Percentiles rank a stretch among this genome's conserved stretches.
Evolutionary conservation across 768 basidiomycete genomes (phyloP).

Genomic region (Rhodocollybia butyracea): DNA sequence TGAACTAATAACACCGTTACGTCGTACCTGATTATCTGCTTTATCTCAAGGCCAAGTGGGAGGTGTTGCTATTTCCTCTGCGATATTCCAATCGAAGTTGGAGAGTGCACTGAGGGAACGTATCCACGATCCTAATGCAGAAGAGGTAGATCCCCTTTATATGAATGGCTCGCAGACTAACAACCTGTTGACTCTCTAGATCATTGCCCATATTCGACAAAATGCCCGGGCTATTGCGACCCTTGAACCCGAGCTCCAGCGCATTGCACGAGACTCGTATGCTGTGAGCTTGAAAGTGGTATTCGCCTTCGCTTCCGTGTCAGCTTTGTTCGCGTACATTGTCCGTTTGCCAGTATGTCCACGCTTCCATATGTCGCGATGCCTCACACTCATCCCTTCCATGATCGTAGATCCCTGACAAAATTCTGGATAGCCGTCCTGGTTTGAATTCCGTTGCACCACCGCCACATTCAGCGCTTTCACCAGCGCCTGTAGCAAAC

Average conservation of each 20-base stretch:
- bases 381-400: neutral
- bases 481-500: neutral
- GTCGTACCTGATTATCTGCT: neutral
- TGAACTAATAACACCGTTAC: neutral
- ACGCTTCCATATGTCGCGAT: neutral
- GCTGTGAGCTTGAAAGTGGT: conserved; percentile 56
- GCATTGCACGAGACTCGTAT: conserved; percentile 58
- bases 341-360: conserved; percentile 59
- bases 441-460: conserved; percentile 1
- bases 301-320: conserved; percentile 56
- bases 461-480: neutral
- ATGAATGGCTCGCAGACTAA: neutral
- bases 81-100: conserved; percentile 62
- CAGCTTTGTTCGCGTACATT: conserved; percentile 57
- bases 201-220: conserved; percentile 59
- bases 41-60: conserved; percentile 56
- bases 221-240: conserved; percentile 51
- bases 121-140: conserved; percentile 48
- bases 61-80: conserved; percentile 67
- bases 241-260: conserved; percentile 50
- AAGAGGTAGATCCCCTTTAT: conserved; percentile 40
- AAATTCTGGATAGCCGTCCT: conserved; percentile 33
- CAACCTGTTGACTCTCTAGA: conserved; percentile 20
- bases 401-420: conserved; percentile 31
- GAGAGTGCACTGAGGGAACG: conserved; percentile 51